Conservation (phyloP, 768 basidiomycete genomes). For the Candolleomyces aberdarensis region DNA sequence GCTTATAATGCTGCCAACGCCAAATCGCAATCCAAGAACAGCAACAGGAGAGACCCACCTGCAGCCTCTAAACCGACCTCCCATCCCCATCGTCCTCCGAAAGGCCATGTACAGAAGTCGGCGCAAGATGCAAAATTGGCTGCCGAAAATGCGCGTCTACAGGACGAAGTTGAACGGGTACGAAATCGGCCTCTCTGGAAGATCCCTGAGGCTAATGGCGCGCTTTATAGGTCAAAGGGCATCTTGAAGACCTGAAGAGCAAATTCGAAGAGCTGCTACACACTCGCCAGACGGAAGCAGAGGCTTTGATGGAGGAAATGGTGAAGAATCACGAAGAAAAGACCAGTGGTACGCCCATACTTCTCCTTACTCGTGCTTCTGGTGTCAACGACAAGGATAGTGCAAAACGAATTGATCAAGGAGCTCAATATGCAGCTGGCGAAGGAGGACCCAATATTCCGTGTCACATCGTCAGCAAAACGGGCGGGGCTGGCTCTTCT, state of each 20-base stretch:
- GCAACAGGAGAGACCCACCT: conserved; percentile 6
- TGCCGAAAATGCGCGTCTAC: conserved; percentile 8
- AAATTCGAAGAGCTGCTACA: conserved; percentile 60
- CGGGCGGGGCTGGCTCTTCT: conserved; percentile 56
- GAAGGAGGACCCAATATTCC: conserved; percentile 51
- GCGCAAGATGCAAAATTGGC: conserved; percentile 8
- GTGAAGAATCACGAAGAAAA: conserved; percentile 49
- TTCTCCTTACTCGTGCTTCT: neutral
- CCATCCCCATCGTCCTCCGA: neutral
- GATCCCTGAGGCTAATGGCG: neutral
- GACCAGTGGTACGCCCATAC: conserved; percentile 42
- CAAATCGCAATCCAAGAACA: conserved; percentile 6
- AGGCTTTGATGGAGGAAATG: conserved; percentile 48
- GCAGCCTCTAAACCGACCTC: conserved; percentile 1
- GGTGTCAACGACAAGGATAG: conserved; percentile 30
- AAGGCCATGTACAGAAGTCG: neutral
- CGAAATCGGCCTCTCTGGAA: neutral
- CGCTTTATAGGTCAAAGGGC: conserved; percentile 34
- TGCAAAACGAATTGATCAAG: conserved; percentile 52
- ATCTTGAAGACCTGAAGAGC: conserved; percentile 43
- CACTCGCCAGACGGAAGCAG: conserved; percentile 63
- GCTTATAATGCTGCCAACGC: conserved; percentile 13
- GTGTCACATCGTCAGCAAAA: conserved; percentile 26
- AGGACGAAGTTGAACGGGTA: conserved; percentile 15
- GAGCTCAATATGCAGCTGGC: conserved; percentile 55